Evolutionary conservation across 2,329 filamentous ascomycete genomes (phyloP).

Genomic region (Aureobasidium leucospermi): DNA sequence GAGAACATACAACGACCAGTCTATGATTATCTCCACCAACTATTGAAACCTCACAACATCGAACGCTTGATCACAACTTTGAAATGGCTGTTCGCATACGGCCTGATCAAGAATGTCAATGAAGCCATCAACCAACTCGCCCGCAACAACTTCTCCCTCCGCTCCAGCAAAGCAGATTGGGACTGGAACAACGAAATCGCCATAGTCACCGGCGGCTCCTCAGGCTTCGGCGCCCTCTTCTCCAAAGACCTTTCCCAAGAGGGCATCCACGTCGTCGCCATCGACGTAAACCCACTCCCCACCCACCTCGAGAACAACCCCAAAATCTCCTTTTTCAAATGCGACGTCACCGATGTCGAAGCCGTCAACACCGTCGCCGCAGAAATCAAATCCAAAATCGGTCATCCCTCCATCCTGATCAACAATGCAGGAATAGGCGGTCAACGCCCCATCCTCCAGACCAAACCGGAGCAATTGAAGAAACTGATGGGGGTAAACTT

Average conservation of each 20-base stretch:
- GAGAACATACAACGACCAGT: constrained; percentile 23
- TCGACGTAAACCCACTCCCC: constrained; percentile 31
- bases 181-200: constrained; percentile 31
- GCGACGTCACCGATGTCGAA: constrained; percentile 42
- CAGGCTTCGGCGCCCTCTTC: constrained; percentile 33
- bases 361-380: constrained; percentile 37
- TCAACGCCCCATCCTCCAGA: constrained; percentile 41
- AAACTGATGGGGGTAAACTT: constrained; percentile 48
- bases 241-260: constrained; percentile 28
- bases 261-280: constrained; percentile 32
- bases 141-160: constrained; percentile 32
- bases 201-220: constrained; percentile 28
- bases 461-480: constrained; percentile 36
- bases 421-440: constrained; percentile 45
- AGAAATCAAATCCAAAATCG: constrained; percentile 33
- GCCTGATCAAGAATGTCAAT: constrained; percentile 25
- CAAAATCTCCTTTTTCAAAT: constrained; percentile 33
- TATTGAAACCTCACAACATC: constrained; percentile 23
- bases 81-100: constrained; percentile 27
- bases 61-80: constrained; percentile 21
- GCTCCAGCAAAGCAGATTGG: constrained; percentile 29
- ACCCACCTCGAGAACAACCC: constrained; percentile 25
- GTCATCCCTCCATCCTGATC: constrained; percentile 40
- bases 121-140: constrained; percentile 23
- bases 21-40: constrained; percentile 22